These are phyloP conservation scores for Yamadazyma tumulicola DNA, from an alignment of 805 yeast genomes.

Conservation along the genomic window DNA sequence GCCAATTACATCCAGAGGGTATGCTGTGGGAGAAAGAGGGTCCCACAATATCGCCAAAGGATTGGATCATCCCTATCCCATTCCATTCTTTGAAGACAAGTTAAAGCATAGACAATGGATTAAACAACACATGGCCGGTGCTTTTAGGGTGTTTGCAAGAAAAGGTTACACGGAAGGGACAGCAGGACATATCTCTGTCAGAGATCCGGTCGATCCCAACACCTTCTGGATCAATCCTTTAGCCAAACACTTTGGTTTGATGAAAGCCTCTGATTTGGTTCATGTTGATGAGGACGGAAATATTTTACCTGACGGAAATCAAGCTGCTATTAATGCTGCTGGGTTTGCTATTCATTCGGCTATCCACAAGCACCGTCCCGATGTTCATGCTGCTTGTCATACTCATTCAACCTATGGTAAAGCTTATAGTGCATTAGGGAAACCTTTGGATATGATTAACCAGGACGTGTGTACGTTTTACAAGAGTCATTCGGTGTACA, in stretches of 20 bases:
- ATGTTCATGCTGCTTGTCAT: conserved; percentile 39
- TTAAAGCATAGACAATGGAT: conserved; percentile 51
- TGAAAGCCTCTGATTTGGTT: conserved; percentile 37
- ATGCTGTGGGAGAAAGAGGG: conserved; percentile 34
- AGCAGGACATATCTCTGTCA: conserved; percentile 81
- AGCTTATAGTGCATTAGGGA: conserved; percentile 35
- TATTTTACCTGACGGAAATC: conserved; percentile 36
- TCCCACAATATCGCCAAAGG: conserved; percentile 60
- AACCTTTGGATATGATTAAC: conserved; percentile 65
- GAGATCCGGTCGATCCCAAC: conserved; percentile 73
- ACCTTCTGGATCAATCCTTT: conserved; percentile 90
- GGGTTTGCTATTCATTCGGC: conserved; percentile 41
- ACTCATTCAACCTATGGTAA: conserved; percentile 38
- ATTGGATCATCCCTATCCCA: conserved; percentile 44
- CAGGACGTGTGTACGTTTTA: conserved; percentile 73
- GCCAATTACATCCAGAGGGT: conserved; percentile 6
- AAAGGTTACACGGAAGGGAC: conserved; percentile 72
- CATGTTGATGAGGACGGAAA: conserved; percentile 36
- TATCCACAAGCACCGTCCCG: conserved; percentile 35
- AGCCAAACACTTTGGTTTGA: conserved; percentile 62
- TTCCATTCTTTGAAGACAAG: conserved; percentile 51
- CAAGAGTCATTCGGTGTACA: conserved; percentile 61
- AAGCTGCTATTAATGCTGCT: conserved; percentile 37
- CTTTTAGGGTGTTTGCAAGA: conserved; percentile 77
- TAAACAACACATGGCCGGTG: conserved; percentile 77